A percentile compares a stretch with the other conserved stretches of the same genome.
phyloP scores from a whole-genome alignment of 192 early-diverging fungal genomes.

The Podochytrium sp. region DNA sequence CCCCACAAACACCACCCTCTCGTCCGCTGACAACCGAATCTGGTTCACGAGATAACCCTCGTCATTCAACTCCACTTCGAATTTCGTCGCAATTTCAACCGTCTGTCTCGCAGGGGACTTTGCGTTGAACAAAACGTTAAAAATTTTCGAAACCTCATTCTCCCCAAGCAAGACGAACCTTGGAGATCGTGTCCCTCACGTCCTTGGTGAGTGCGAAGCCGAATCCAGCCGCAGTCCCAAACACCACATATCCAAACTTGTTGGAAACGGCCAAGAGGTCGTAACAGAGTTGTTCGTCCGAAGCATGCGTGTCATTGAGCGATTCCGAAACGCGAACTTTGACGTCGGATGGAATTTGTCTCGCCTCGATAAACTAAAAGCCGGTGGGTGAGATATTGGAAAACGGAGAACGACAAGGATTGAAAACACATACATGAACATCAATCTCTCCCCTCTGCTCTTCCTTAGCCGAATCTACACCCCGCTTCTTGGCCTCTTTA shows the following conservation, averaged over 20 bases:
- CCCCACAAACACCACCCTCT: conserved; percentile 8
- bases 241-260: conserved; percentile 32
- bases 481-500: too few relatives aligned
- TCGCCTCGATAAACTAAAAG: neutral
- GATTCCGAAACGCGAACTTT: neutral
- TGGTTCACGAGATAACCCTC: conserved; percentile 12
- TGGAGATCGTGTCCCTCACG: neutral
- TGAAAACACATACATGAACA: neutral
- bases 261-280: conserved; percentile 24
- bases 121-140: conserved; percentile 3
- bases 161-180: neutral
- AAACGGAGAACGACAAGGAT: neutral
- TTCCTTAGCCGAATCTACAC: neutral
- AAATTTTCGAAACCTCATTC: too few relatives aligned
- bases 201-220: conserved; percentile 22
- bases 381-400: neutral
- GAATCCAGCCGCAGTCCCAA: conserved; percentile 23
- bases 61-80: neutral
- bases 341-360: neutral
- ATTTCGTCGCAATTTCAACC: neutral
- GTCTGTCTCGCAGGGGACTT: neutral
- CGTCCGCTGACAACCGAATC: conserved; percentile 10
- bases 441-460: neutral
- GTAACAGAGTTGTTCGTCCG: conserved; percentile 8
- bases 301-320: neutral